phyloP scores from a whole-genome alignment of 2,329 filamentous ascomycete species.

The Fusarium heterosporum region DNA sequence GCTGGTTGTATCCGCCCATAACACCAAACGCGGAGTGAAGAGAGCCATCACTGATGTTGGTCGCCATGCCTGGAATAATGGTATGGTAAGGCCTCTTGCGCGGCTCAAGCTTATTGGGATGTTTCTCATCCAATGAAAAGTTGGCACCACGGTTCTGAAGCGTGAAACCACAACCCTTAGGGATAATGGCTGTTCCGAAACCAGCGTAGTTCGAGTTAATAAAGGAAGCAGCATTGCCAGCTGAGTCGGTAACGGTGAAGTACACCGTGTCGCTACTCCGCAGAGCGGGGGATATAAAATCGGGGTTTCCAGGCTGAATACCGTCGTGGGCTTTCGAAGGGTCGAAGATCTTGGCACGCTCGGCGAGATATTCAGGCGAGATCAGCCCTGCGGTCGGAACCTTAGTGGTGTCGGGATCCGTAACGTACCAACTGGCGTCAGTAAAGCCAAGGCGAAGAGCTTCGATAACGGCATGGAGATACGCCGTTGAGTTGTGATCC shows the following conservation, averaged over 20 bases:
- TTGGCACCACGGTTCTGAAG: slow-evolving; percentile 93
- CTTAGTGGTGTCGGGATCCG: slow-evolving; percentile 79
- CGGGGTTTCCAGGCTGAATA: slow-evolving; percentile 71
- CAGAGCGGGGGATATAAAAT: slow-evolving; percentile 75
- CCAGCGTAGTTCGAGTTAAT: slow-evolving; percentile 96
- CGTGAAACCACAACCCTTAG: slow-evolving; percentile 87
- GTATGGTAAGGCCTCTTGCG: slow-evolving; percentile 95
- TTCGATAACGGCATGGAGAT: slow-evolving; percentile 90
- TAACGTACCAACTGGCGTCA: slow-evolving; percentile 89
- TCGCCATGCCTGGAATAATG: slow-evolving; percentile 93
- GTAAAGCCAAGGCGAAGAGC: slow-evolving; percentile 89
- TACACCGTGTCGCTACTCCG: slow-evolving; percentile 94
- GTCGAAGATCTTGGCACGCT: slow-evolving; percentile 71
- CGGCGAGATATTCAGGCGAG: slow-evolving; percentile 77
- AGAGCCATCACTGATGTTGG: slow-evolving; percentile 77
- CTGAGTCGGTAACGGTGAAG: slow-evolving; percentile 83
- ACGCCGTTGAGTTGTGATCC: slow-evolving; percentile 85
- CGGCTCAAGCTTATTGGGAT: slow-evolving; percentile 84
- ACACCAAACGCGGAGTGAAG: slow-evolving; percentile 92
- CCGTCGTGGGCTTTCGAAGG: slow-evolving; percentile 68
- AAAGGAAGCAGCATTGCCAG: slow-evolving; percentile 93
- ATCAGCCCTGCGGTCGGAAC: slow-evolving; percentile 79
- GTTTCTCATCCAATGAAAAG: slow-evolving; percentile 76
- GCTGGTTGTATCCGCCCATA: slow-evolving; percentile 99
- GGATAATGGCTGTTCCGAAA: slow-evolving; percentile 89